Evolutionary conservation across 306 rosid species (phyloP), one percentile per base, ranked within the genome.

Genomic region (Corylus americana): DNA sequence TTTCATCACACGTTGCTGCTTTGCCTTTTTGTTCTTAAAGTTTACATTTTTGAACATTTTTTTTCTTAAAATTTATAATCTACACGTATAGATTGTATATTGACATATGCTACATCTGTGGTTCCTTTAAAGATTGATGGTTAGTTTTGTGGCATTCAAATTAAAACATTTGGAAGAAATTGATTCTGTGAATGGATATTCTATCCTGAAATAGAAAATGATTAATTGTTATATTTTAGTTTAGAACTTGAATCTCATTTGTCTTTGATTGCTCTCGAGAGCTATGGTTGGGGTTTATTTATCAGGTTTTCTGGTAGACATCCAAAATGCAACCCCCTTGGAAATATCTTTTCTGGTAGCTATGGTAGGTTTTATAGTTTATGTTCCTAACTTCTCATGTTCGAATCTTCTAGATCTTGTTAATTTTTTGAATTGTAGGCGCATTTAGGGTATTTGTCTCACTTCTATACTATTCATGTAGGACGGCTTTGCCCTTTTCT

Each of bases 91-190:
- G 66, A 25, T 59, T 59, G 66, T 59, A 12, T 20, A 29, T 59
- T 59, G 66, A 22, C 66, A 22, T 37, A 25, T 59, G 66, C 35
- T 64, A 35, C 22, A 31, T 64, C n/a, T 31, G 48, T 14, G 70
- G 70, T 64, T 17, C 70, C 31, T 64, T 64, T 35, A 14, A 29
- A 4, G 68, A 37, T 64, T 64, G n/a, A 37, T 14, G 48, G 4
- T 64, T 64, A 35, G 70, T 64, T 35, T 63, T 64, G 68, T 64
- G 14, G 22, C 70, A 64, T 62, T 62, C 42, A 62, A 27, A 11
- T 27, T 27, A 61, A 12, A 62, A 62, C 18, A 22, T 62, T 62
- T 62, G 68, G 18, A 62, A 29, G 68, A 35, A 35, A 64, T 35
- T 64, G 45, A 64, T 35, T 64, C 8, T 59, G 29, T 64, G 22